Evolutionary conservation across 257 asterid genomes (phyloP), one percentile per base, ranked within the genome.

Genomic region (Catharanthus roseus): DNA sequence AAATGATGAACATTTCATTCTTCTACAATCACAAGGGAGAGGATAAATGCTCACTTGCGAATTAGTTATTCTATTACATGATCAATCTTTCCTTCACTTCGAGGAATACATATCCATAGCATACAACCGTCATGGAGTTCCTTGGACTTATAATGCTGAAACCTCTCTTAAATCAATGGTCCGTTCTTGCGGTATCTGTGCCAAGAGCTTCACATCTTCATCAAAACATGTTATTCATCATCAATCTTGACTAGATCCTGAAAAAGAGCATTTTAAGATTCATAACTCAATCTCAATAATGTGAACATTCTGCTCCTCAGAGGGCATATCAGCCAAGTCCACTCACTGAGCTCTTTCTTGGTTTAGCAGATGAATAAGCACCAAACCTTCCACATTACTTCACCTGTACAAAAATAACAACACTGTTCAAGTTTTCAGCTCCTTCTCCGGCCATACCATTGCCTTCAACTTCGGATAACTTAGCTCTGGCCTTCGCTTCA

Each of bases 321-420:
- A 19, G 44, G 95, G 97, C 96, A 91, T 87, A 68, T 70, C 86
- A 34, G 31, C 77, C 86, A 91, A 72, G 76, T 81, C 64, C 74
- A 42, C 82, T 89, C 3, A 82, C 82, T 1, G 1, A 71, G 69
- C 93, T 82, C 70, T 69, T 77, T 24, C 74, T 80, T 4, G 95
- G 96, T 78, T 74, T 86, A 69, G 69, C 54, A 38, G 91, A 88
- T 3, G 95, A 85, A 81, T 88, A 90, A 33, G 82, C 89, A 0
- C 96, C 68, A 44, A 63, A 68, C 69, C 68, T 75, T 53, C 72
- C 78, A 16, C 95, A 65, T 41, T 12, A 61, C 80, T 84, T 88
- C 16, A 84, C 87, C 79, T 84, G 85, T 75, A 90, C 18, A 1
- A 76, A 41, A 19, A 90, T 90, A 26, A 80, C 69, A 11, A 79